Conservation (phyloP, 1,284 basidiomycete species). For the Austroboletus olivaceoglutinosus region DNA sequence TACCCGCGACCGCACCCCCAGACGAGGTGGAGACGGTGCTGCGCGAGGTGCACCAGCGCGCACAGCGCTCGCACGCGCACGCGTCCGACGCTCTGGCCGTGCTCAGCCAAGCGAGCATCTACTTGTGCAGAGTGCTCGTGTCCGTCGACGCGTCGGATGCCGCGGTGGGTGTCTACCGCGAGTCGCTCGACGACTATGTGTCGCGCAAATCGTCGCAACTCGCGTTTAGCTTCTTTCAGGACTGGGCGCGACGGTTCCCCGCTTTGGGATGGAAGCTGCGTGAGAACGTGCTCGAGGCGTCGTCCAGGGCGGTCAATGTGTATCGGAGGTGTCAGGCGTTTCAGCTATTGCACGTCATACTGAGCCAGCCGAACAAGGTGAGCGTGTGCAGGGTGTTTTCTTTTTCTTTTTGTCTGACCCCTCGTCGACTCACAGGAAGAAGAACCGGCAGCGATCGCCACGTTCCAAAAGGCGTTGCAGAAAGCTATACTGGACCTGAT, state of each 20-base stretch:
- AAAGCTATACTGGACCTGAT: conserved; percentile 52
- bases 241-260: conserved; percentile 74
- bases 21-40: conserved; percentile 51
- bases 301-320: conserved; percentile 62
- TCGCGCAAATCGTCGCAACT: conserved; percentile 79
- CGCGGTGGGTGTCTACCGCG: conserved; percentile 58
- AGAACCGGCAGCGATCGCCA: conserved; percentile 42
- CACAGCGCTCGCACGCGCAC: conserved; percentile 59
- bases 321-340: conserved; percentile 78
- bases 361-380: conserved; percentile 49
- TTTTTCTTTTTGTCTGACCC: background rate
- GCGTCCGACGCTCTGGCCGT: conserved; percentile 58
- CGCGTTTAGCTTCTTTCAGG: conserved; percentile 74
- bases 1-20: conserved; percentile 39
- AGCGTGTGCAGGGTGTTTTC: background rate
- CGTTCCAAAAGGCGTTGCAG: conserved; percentile 47
- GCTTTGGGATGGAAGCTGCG: conserved; percentile 67
- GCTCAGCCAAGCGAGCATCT: conserved; percentile 71
- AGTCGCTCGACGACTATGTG: conserved; percentile 76
- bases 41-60: conserved; percentile 70
- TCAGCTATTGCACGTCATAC: conserved; percentile 66
- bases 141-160: conserved; percentile 43
- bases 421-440: conserved; percentile 18
- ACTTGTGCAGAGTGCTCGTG: conserved; percentile 62
- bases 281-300: conserved; percentile 53